Evolutionary conservation across 495 filamentous ascomycete species (phyloP).

Genomic region (Baudoinia panamericana): DNA sequence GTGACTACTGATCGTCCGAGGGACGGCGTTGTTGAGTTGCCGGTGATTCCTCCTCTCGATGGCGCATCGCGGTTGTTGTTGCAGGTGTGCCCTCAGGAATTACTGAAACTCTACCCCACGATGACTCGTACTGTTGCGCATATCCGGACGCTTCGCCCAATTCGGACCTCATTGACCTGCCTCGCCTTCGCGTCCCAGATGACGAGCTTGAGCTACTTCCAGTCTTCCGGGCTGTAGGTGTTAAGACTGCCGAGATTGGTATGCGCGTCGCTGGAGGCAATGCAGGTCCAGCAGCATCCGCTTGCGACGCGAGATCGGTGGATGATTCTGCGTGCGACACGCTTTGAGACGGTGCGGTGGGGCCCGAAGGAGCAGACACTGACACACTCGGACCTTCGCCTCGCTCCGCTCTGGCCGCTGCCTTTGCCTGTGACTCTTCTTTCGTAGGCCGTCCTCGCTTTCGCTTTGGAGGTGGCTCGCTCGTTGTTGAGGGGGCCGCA

Average conservation of each 20-base stretch:
- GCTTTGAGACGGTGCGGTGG: too few species aligned
- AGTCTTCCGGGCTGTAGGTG: conserved; percentile 9
- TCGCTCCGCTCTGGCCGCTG: too few species aligned
- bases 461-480: conserved; percentile 35
- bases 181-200: conserved; percentile 17
- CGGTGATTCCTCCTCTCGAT: conserved; percentile 13
- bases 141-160: neutral
- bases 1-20: too few species aligned
- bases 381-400: too few species aligned
- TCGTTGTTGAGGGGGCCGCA: conserved; percentile 11
- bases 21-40: too few species aligned
- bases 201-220: conserved; percentile 17
- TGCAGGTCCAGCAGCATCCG: too few species aligned
- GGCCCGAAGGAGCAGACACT: too few species aligned
- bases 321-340: too few species aligned
- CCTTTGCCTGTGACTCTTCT: conserved; percentile 26
- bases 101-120: conserved; percentile 5
- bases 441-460: conserved; percentile 37
- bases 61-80: conserved; percentile 6
- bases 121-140: conserved; percentile 8
- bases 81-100: conserved; percentile 5
- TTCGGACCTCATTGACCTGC: conserved; percentile 13
- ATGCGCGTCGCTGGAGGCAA: conserved; percentile 11
- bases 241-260: conserved; percentile 17
- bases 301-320: too few species aligned